A percentile compares a stretch with the other conserved stretches of the same genome.
These are phyloP conservation scores for Diaporthe caulivora DNA, from an alignment of 2,329 filamentous ascomycete genomes.

Conservation along the genomic window DNA sequence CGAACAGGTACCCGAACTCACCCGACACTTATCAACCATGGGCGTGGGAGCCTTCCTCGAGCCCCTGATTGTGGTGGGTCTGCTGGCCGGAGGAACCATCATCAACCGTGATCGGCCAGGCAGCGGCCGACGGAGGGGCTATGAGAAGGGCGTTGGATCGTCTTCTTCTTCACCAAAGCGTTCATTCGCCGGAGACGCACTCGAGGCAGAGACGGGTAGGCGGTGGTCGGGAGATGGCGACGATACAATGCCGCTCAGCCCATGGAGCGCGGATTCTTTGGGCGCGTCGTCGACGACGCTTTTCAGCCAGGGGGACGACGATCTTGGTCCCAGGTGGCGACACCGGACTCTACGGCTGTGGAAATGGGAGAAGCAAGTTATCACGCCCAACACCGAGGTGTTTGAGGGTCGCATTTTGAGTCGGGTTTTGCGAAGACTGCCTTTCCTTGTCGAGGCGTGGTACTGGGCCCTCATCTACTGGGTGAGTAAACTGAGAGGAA, in stretches of 20 bases:
- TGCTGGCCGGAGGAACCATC: conserved; percentile 72
- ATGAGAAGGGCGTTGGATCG: conserved; percentile 25
- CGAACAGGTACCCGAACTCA: background rate
- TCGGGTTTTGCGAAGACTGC: conserved; percentile 74
- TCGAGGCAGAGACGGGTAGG: conserved; percentile 42
- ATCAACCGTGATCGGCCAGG: conserved; percentile 64
- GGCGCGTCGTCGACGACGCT: conserved; percentile 44
- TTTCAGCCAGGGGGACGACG: conserved; percentile 37
- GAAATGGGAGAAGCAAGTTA: conserved; percentile 59
- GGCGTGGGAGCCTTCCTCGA: conserved; percentile 70
- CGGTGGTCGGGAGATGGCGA: conserved; percentile 41
- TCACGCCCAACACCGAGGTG: conserved; percentile 71
- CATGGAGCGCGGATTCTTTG: conserved; percentile 37
- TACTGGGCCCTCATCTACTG: conserved; percentile 84
- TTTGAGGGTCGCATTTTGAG: conserved; percentile 73
- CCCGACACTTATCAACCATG: conserved; percentile 38
- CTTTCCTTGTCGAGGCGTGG: conserved; percentile 81
- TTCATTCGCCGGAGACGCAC: conserved; percentile 47
- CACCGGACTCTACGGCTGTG: conserved; percentile 51
- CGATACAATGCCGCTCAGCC: conserved; percentile 33
- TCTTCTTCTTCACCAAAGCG: conserved; percentile 42
- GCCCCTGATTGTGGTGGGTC: conserved; percentile 69
- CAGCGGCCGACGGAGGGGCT: conserved; percentile 3
- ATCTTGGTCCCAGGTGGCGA: conserved; percentile 41
- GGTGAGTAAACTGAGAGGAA: conserved; percentile 61